Base-by-base conservation (phyloP, 306 rosid genomes). In the Oxytropis ochrocephala region DNA sequence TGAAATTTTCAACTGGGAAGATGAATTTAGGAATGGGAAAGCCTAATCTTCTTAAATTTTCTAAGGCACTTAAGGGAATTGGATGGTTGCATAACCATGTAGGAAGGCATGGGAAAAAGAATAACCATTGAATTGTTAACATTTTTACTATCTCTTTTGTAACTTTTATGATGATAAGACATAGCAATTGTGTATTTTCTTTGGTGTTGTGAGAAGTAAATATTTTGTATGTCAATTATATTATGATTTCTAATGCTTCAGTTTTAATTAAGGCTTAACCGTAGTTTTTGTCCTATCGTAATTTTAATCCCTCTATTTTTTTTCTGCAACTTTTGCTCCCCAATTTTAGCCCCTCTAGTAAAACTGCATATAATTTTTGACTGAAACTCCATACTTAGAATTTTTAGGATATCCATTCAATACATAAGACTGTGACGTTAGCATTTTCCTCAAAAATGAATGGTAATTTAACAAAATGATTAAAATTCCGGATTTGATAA, bases 1-100 rank as follows among this genome's bases (percentile, higher is more conserved):
- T 94, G 95, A 94, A 90, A 32, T 85, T 94, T 50, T 94, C 97
- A 7, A 73, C 92, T 3, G 94, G 94, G 72, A 94, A 94, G 85
- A 85, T 90, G 91, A 90, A 87, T 65, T 65, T 93, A 14, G 97
- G 98, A 35, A 82, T 94, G 91, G 93, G 96, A 46, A 87, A 86
- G 81, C 92, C 93, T 8, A 88, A 80, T 68, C 84, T 90, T 41
- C 68, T 79, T 58, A 94, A 88, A 87, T 67, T 94, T 62, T 84
- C 98, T 0, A 94, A 94, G 74, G 96, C 98, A 8, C 59, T 94
- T 42, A 94, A 88, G 73, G 96, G 96, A 11, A 38, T 94, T 69
- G 96, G 93, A 70, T 88, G 92, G 84, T 82, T 94, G 59, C 86
- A 88, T 24, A 24, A 24, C 66, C 78, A 85, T 84, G 88, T 85